phyloP scores from a whole-genome alignment of 2,329 filamentous ascomycete genomes.

The Venturia pyrina region DNA sequence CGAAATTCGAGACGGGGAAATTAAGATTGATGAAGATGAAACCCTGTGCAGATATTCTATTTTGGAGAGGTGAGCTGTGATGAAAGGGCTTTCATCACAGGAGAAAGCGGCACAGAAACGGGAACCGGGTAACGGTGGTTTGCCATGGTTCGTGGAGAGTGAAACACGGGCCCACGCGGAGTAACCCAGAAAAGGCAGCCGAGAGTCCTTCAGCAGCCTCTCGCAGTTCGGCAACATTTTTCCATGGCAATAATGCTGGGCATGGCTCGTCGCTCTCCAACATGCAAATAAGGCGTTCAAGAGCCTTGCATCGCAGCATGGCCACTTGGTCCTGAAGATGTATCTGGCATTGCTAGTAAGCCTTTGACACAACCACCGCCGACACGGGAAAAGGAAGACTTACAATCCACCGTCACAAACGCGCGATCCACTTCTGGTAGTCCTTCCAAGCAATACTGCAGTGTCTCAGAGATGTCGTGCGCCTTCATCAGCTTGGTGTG shows the following conservation, averaged over 20 bases:
- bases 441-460: slow-evolving; percentile 53
- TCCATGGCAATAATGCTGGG: neutral
- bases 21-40: neutral
- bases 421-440: slow-evolving; percentile 42
- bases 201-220: neutral
- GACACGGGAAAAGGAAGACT: neutral
- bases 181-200: neutral
- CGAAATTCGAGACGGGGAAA: neutral
- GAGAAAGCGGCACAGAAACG: neutral
- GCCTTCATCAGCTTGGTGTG: slow-evolving; percentile 41
- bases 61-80: too few species aligned
- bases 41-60: neutral
- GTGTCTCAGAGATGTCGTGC: slow-evolving; percentile 52
- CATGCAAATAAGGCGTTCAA: neutral
- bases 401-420: slow-evolving; percentile 41
- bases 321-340: slow-evolving; percentile 10
- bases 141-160: neutral
- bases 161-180: neutral
- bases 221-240: neutral
- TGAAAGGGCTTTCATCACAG: neutral
- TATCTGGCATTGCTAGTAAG: slow-evolving; percentile 3
- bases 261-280: too few species aligned
- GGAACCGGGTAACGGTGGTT: neutral
- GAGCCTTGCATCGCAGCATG: slow-evolving; percentile 8
- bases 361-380: neutral